These are phyloP conservation scores for Cystobasidium tubakii DNA, from an alignment of 768 basidiomycete genomes.

Conservation along the genomic window DNA sequence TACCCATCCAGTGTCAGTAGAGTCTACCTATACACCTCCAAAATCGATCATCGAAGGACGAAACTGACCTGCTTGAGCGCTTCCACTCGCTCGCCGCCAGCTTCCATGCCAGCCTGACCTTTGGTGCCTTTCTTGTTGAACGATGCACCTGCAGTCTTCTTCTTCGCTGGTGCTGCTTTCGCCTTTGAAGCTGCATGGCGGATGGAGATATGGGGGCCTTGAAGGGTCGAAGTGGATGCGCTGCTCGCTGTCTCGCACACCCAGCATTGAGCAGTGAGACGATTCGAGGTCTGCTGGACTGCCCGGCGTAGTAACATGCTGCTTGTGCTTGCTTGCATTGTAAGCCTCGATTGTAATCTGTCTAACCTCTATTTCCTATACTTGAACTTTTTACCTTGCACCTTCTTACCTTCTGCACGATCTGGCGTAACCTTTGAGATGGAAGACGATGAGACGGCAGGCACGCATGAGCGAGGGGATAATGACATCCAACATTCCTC, in stretches of 20 bases:
- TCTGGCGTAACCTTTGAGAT: background rate
- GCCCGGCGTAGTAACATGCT: background rate
- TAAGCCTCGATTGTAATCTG: background rate
- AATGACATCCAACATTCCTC: background rate
- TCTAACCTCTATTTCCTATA: background rate
- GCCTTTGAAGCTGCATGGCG: constrained; percentile 14
- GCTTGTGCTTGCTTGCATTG: constrained; percentile 12
- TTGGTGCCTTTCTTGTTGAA: background rate
- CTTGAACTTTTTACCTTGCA: background rate
- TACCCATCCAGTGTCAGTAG: background rate
- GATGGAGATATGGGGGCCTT: background rate
- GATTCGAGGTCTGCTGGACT: background rate
- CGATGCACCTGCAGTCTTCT: background rate
- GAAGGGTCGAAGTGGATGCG: background rate
- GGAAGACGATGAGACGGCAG: background rate
- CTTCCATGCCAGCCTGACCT: background rate
- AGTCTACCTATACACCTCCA: background rate
- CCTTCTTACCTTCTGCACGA: background rate
- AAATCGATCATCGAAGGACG: background rate
- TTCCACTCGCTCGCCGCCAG: constrained; percentile 5
- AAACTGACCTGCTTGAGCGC: constrained; percentile 5
- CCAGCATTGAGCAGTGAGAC: background rate
- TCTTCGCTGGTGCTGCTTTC: constrained; percentile 6
- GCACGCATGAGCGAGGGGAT: background rate
- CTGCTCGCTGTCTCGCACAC: background rate